These are phyloP conservation scores for Entrophospora sp. DNA, from an alignment of 192 early-diverging fungal species.

Conservation along the genomic window DNA sequence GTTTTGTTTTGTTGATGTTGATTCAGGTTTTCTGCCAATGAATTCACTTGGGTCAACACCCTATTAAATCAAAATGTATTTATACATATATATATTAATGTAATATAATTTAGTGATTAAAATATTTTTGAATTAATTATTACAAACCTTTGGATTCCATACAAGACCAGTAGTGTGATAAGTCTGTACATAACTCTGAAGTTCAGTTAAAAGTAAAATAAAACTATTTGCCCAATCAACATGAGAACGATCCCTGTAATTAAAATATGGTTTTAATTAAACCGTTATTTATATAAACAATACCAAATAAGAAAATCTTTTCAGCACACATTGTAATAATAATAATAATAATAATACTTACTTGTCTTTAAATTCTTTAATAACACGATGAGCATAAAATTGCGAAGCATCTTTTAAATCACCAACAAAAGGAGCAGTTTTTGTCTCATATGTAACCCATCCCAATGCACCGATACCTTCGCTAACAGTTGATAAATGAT, in stretches of 20 bases:
- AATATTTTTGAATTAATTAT: neutral
- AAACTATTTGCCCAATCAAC: conserved; percentile 80
- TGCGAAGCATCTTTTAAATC: conserved; percentile 88
- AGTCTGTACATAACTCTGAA: conserved; percentile 84
- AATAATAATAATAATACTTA: too few relatives aligned
- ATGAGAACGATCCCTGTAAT: conserved; percentile 61
- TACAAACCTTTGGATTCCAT: conserved; percentile 73
- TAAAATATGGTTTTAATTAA: too few relatives aligned
- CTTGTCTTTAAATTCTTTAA: conserved; percentile 86
- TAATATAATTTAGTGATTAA: neutral
- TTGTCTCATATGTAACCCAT: conserved; percentile 85
- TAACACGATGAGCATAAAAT: conserved; percentile 87
- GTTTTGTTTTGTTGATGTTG: conserved; percentile 33
- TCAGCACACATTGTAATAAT: too few relatives aligned
- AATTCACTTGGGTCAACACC: conserved; percentile 47
- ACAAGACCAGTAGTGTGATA: conserved; percentile 79
- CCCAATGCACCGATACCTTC: conserved; percentile 87
- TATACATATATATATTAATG: neutral
- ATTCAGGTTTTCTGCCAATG: conserved; percentile 25
- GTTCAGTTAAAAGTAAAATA: conserved; percentile 56
- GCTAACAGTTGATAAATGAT: conserved; percentile 75
- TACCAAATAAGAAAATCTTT: too few relatives aligned
- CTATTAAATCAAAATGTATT: conserved; percentile 10
- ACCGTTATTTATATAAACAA: neutral
- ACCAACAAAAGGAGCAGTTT: conserved; percentile 76